These are phyloP conservation scores for Suhomyces chickasaworum DNA, from an alignment of 1,139 yeast species.

Conservation along the genomic window DNA sequence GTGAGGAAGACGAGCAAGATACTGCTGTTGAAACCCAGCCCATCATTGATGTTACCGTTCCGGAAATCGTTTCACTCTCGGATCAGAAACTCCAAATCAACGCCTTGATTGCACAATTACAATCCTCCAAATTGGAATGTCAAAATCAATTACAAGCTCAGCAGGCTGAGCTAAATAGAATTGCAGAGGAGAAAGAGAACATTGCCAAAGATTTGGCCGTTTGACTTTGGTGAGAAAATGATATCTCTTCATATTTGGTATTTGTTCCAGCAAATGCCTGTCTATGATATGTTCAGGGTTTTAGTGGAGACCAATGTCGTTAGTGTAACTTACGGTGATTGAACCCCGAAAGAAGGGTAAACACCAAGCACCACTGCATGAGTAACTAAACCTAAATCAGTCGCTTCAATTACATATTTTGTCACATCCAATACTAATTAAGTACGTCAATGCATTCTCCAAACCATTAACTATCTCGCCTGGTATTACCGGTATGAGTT, in stretches of 20 bases:
- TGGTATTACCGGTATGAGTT: slow-evolving; percentile 1
- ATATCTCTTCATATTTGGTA: too few relatives aligned
- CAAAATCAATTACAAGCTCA: slow-evolving; percentile 7
- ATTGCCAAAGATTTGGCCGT: not conserved
- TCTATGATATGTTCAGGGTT: too few relatives aligned
- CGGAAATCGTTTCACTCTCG: not conserved
- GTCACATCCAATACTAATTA: too few relatives aligned
- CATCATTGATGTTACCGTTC: not conserved
- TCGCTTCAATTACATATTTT: too few relatives aligned
- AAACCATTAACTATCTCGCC: not conserved
- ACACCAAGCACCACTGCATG: too few relatives aligned
- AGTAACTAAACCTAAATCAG: too few relatives aligned
- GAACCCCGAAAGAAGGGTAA: too few relatives aligned
- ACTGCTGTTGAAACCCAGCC: not conserved
- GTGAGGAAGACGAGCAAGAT: slow-evolving; percentile 8
- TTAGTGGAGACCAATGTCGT: too few relatives aligned
- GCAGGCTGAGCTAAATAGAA: slow-evolving; percentile 10
- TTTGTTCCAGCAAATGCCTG: too few relatives aligned
- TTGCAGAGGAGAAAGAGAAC: not conserved
- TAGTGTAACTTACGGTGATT: too few relatives aligned
- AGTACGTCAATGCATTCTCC: not conserved
- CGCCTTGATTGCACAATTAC: slow-evolving; percentile 4
- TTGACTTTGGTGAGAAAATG: too few relatives aligned
- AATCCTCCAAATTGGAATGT: slow-evolving; percentile 4
- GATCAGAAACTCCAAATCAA: slow-evolving; percentile 12